Conservation (phyloP, 495 filamentous ascomycete species). For the Annulohypoxylon bovei region DNA sequence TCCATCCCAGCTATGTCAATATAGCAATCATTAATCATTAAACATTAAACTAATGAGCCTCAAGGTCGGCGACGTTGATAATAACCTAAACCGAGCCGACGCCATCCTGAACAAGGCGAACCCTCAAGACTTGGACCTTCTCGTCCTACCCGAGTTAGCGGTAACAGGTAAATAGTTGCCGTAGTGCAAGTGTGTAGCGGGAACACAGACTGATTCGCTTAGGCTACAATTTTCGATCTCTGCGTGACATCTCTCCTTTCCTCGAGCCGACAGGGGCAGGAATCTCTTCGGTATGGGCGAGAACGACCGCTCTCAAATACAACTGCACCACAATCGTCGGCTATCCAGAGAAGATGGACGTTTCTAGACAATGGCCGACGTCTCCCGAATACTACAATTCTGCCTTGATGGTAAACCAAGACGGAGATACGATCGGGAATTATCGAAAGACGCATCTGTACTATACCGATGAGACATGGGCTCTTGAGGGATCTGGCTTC, state of each 20-base stretch:
- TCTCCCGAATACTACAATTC: constrained; percentile 79
- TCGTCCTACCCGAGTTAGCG: constrained; percentile 89
- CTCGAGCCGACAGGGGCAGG: constrained; percentile 83
- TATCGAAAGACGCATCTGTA: constrained; percentile 93
- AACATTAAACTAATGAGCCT: neutral
- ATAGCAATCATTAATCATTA: neutral
- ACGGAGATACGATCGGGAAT: constrained; percentile 77
- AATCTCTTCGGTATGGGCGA: constrained; percentile 82
- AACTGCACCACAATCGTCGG: constrained; percentile 86
- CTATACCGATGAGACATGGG: constrained; percentile 93
- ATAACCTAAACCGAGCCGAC: constrained; percentile 80
- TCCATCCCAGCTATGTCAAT: neutral
- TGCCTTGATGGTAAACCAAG: constrained; percentile 76
- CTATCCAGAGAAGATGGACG: constrained; percentile 78
- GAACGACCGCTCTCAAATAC: constrained; percentile 73
- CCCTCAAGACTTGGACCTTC: constrained; percentile 67
- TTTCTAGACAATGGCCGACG: constrained; percentile 50
- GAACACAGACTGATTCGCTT: neutral
- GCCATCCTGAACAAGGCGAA: constrained; percentile 68
- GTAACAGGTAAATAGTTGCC: constrained; percentile 71
- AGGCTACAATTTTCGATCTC: constrained; percentile 93
- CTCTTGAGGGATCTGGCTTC: constrained; percentile 77
- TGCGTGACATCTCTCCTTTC: constrained; percentile 78
- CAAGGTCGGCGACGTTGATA: constrained; percentile 74
- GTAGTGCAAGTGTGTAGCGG: neutral